Percentiles rank a stretch among this genome's conserved stretches.
Evolutionary conservation across 805 yeast species (phyloP).

Genomic region (Lipomyces sp.): DNA sequence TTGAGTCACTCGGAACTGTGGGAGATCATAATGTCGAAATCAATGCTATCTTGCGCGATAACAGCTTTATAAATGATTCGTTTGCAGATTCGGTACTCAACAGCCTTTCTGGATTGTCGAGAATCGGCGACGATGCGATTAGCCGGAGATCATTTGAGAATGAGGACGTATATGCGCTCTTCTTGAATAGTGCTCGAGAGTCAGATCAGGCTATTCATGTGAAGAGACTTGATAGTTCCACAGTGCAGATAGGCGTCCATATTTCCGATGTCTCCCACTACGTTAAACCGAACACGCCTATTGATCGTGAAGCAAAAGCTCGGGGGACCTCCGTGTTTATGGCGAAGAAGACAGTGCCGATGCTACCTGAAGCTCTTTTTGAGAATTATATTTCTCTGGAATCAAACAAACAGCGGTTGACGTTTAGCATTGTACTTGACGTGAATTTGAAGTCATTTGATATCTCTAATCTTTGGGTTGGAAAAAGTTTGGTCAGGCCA

Average conservation of each 20-base stretch:
- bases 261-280: conserved; percentile 77
- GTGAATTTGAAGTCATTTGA: conserved; percentile 74
- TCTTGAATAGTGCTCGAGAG: conserved; percentile 60
- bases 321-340: conserved; percentile 87
- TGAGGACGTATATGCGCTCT: conserved; percentile 66
- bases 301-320: conserved; percentile 89
- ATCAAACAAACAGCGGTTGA: conserved; percentile 62
- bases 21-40: conserved; percentile 79
- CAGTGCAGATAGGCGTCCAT: conserved; percentile 84
- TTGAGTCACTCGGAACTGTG: conserved; percentile 81
- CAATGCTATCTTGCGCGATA: conserved; percentile 82
- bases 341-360: conserved; percentile 72
- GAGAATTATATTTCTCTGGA: conserved; percentile 61
- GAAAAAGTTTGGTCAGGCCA: conserved; percentile 72
- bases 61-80: conserved; percentile 50
- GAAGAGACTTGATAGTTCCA: conserved; percentile 61
- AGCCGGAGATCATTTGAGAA: conserved; percentile 59
- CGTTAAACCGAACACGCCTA: conserved; percentile 69
- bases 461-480: conserved; percentile 75
- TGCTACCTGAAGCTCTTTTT: conserved; percentile 70
- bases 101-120: conserved; percentile 15
- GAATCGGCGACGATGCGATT: conserved; percentile 33
- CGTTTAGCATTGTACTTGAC: conserved; percentile 78
- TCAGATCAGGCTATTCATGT: conserved; percentile 81
- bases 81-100: conserved; percentile 50